Base-by-base conservation (phyloP, 805 yeast species). In the Saccharomycopsis javanensis region DNA sequence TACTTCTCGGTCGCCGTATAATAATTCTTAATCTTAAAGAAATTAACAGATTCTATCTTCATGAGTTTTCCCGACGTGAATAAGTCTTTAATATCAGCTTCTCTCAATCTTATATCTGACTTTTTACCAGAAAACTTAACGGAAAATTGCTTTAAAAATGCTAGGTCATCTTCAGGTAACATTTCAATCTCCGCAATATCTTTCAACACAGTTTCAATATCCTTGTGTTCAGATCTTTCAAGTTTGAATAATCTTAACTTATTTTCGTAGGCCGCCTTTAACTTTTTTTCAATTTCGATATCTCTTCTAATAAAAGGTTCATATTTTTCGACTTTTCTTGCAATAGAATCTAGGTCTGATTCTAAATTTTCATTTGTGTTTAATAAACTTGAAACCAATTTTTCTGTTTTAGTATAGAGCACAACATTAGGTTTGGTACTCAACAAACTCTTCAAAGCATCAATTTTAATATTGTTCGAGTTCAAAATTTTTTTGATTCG, bases 41-140 rank as follows among this genome's bases (percentile, higher is more conserved):
- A 42, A 42, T 42, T 42, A 42, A 42, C 48, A 4, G 48, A 42
- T 42, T 42, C 48, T 20, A 42, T 42, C 28, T 42, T 42, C 48
- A 42, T 42, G 16, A 42, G 48, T 25, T 42, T 42, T 13, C 48
- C 48, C 18, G 48, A 42, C 4, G 48, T 42, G 28, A 42, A 42
- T 16, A 42, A 42, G 18, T 42, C 48, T 42, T 42, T 42, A 10
- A 42, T 25, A 42, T 42, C 48, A 42, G 11, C 28, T 42, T 42
- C 48, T 20, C 28, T 42, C 6, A 42, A 42, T 20, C 48, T 42
- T 5, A 23, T 25, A 42, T 42, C 48, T 2, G 48, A 42, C 13
- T 42, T 42, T 42, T 23, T 20, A 20, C 48, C 48, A 42, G 48
- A 23, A 42, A 42, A 42, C n/a, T 42, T 42, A 42, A 42, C 23